phyloP scores from a whole-genome alignment of 2,329 filamentous ascomycete species.

The Aspergillus pseudoterreus region DNA sequence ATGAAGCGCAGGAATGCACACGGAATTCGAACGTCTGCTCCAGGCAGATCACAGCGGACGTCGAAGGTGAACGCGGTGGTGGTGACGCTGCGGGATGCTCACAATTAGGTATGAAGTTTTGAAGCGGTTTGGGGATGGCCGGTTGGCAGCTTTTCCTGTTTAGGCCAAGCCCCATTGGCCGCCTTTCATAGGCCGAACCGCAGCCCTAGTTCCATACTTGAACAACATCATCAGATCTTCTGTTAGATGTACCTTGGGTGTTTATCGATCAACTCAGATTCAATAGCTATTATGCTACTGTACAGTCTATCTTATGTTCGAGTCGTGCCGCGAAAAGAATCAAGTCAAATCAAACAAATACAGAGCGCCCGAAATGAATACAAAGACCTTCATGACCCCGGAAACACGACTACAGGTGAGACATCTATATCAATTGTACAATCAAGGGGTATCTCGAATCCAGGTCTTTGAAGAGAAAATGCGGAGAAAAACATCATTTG shows the following conservation, averaged over 20 bases:
- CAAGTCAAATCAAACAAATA: not conserved
- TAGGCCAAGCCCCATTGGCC: constrained; percentile 14
- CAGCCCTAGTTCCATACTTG: constrained; percentile 12
- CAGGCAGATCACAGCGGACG: constrained; percentile 32
- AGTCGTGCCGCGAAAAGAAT: not conserved
- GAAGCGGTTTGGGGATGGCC: constrained; percentile 22
- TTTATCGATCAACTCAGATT: not conserved
- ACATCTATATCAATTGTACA: constrained; percentile 8
- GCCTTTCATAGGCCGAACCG: constrained; percentile 15
- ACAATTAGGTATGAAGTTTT: constrained; percentile 26
- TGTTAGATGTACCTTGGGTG: not conserved
- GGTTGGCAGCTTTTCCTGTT: constrained; percentile 21
- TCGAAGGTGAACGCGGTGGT: constrained; percentile 15
- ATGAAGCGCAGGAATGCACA: constrained; percentile 6
- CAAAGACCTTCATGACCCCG: constrained; percentile 8
- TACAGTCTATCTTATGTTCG: not conserved
- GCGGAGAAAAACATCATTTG: constrained; percentile 18
- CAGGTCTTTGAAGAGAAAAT: constrained; percentile 1
- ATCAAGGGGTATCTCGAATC: constrained; percentile 34
- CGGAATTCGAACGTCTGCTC: constrained; percentile 28
- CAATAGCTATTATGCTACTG: not conserved
- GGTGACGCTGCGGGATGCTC: constrained; percentile 15
- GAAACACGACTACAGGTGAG: constrained; percentile 7
- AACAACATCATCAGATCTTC: not conserved
- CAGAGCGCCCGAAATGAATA: not conserved